Conservation (phyloP, 169 alveolate species). For the Plasmodium fragile region DNA sequence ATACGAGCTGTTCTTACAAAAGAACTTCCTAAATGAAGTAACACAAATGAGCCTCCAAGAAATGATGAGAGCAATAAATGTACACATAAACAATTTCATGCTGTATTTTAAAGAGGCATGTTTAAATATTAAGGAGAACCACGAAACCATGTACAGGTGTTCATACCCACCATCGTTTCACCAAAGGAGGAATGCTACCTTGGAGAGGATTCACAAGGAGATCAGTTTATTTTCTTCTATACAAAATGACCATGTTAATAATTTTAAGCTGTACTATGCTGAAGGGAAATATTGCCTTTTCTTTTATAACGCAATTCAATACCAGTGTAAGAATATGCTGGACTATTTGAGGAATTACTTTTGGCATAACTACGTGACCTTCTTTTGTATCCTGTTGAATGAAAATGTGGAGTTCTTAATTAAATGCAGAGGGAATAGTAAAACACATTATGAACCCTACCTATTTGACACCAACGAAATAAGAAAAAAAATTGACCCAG, state of each 20-base stretch:
- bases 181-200: not conserved
- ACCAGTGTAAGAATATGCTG: conserved; percentile 20
- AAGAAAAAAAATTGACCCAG: not conserved
- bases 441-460: conserved; percentile 11
- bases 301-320: conserved; percentile 18
- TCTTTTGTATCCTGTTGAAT: conserved; percentile 6
- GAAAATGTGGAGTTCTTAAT: conserved; percentile 12
- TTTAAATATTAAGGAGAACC: conserved; percentile 7
- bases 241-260: not conserved
- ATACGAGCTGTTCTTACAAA: not conserved
- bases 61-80: not conserved
- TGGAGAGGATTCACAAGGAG: conserved; percentile 36
- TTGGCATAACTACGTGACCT: conserved; percentile 21
- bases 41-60: not conserved
- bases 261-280: conserved; percentile 34
- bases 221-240: not conserved
- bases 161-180: conserved; percentile 29
- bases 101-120: conserved; percentile 34
- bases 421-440: not conserved
- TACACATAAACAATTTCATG: conserved; percentile 34
- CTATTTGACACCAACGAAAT: not conserved
- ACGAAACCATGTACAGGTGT: conserved; percentile 10
- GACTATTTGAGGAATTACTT: conserved; percentile 34
- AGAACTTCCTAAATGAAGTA: conserved; percentile 15
- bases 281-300: conserved; percentile 43